A percentile compares a stretch with the other conserved stretches of the same genome.
Evolutionary conservation across 192 early-diverging fungal species (phyloP).

Genomic region (Coemansia sp.): DNA sequence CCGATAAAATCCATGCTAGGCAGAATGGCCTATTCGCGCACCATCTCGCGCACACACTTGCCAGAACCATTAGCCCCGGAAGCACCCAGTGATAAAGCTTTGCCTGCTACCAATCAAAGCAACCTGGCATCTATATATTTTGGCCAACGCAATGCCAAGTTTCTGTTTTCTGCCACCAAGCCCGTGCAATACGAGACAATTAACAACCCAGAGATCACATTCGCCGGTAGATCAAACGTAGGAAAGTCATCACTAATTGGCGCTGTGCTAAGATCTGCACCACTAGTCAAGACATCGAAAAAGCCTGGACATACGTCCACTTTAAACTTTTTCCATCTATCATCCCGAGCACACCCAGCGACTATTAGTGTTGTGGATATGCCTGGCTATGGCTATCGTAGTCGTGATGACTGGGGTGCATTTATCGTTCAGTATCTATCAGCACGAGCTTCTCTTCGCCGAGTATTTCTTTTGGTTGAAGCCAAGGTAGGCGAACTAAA

Average conservation of each 20-base stretch:
- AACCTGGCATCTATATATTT: constrained; percentile 21
- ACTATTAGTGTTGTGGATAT: constrained; percentile 52
- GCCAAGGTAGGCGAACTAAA: constrained; percentile 57
- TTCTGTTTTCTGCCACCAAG: constrained; percentile 35
- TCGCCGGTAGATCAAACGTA: constrained; percentile 55
- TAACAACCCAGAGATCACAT: constrained; percentile 40
- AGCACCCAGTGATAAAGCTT: background rate
- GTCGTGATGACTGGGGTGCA: constrained; percentile 50
- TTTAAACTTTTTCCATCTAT: constrained; percentile 43
- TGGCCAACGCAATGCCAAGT: constrained; percentile 41
- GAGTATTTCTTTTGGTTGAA: constrained; percentile 54
- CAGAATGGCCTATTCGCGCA: constrained; percentile 2
- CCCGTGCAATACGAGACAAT: constrained; percentile 28
- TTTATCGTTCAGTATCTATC: constrained; percentile 51
- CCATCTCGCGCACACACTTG: background rate
- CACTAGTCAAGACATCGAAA: constrained; percentile 51
- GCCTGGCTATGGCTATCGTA: constrained; percentile 59
- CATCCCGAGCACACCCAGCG: constrained; percentile 20
- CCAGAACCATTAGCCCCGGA: background rate
- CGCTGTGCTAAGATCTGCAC: constrained; percentile 33
- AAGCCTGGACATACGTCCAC: constrained; percentile 51
- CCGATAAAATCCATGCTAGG: background rate
- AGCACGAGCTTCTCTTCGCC: constrained; percentile 33
- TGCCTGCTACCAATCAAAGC: background rate
- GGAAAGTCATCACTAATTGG: constrained; percentile 56